Evolutionary conservation across 2,329 filamentous ascomycete species (phyloP).

Genomic region (Colletotrichum zoysiae): DNA sequence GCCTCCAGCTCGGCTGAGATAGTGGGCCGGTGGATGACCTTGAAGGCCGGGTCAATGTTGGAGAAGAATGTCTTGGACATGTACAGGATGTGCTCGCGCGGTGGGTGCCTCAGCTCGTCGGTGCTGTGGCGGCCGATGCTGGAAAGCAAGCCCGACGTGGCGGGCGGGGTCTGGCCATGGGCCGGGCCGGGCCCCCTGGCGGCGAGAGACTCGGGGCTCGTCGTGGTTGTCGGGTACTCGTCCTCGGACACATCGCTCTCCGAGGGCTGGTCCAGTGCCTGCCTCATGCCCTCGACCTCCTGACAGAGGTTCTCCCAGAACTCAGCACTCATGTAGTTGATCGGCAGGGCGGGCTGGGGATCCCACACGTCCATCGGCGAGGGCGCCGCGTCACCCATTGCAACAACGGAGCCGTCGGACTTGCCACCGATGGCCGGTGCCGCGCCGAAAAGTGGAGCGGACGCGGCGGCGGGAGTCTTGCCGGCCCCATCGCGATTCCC

Average conservation of each 20-base stretch:
- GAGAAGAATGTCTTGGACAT: conserved; percentile 53
- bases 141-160: conserved; percentile 46
- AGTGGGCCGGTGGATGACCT: conserved; percentile 60
- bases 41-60: conserved; percentile 59
- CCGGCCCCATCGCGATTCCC: conserved; percentile 31
- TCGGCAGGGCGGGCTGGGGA: conserved; percentile 44
- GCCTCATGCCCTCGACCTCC: conserved; percentile 60
- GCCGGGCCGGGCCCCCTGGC: conserved; percentile 33
- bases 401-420: conserved; percentile 42
- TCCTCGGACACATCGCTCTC: conserved; percentile 54
- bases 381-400: conserved; percentile 20
- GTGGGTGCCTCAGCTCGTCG: conserved; percentile 49
- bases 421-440: conserved; percentile 6
- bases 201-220: conserved; percentile 48
- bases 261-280: conserved; percentile 58
- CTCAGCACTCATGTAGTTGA: conserved; percentile 56
- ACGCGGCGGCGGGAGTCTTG: not conserved
- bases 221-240: conserved; percentile 46
- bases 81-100: conserved; percentile 53
- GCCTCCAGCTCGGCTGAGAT: conserved; percentile 47
- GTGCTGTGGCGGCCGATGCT: conserved; percentile 13
- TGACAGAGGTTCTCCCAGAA: conserved; percentile 59
- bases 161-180: conserved; percentile 43
- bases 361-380: conserved; percentile 34
- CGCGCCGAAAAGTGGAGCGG: conserved; percentile 13